Base-by-base conservation (phyloP, 2,329 filamentous ascomycete genomes). In the Zopfia rhizophila region DNA sequence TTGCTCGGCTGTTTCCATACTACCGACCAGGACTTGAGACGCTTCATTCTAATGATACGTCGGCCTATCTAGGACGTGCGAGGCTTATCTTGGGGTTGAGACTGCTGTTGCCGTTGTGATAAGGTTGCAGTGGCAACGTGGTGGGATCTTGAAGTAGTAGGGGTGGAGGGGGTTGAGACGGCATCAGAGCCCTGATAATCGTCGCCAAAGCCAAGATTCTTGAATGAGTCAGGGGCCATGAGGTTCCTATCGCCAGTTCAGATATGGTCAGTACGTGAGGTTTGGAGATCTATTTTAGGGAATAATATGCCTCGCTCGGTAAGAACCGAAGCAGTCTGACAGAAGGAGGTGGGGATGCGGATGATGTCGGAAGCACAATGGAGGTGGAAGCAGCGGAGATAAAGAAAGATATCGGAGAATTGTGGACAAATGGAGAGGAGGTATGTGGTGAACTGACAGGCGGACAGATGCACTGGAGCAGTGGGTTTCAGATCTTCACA, bases 181-280 rank as follows among this genome's bases (percentile, higher is more conserved):
- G 36, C 36, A 38, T 25, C 18, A 12, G 39, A 19, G 23, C 17
- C 17, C 17, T 64, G 57, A n/a, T 55, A 72, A 31, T 83, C 80
- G 48, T 82, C 78, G 5, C 78, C 76, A 60, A 96, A 94, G 0
- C 94, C 94, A 28, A 99, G 78, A 66, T 99, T 99, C 72, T 89
- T 91, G 73, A 97, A 94, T 48, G 96, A 90, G 66, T 99, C 94
- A 59, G 84, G 90, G 6, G 92, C 92, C 94, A 99, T 99, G 22
- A 99, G 78, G 67, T 97, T 97, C 59, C 91, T 72, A 47, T 55
- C 28, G 19, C 14, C 30, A 39, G 14, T 18, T 48, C 36, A 24
- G 14, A 45, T 21, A 33, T 16, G 42, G 56, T 69, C 56, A 70
- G 65, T 44, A 24, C 35, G n/a, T n/a, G 16, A 38, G 30, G 17